Base-by-base conservation (phyloP, 441 rosid species). In the Euphorbia neoarborescens region DNA sequence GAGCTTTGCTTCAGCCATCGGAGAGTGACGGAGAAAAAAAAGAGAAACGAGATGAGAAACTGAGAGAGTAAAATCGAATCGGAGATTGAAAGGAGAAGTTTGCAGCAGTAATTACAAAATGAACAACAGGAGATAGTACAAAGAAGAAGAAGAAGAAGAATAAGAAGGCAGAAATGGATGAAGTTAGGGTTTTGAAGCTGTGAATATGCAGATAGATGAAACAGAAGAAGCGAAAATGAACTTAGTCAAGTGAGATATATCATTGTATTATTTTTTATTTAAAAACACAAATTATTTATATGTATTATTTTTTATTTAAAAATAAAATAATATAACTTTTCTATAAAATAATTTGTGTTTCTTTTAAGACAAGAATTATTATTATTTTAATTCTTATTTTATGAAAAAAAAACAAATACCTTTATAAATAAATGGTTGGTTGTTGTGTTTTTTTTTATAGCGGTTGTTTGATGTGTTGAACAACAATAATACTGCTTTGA, bases 1-100 rank as follows among this genome's bases (percentile, higher is more conserved):
- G 81, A 87, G 75, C 88, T 86, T 91, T 59, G 80, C 81, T 64
- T 80, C 82, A 46, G 92, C 91, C 95, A 91, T 91, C 74, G 78
- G 54, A 51, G 56, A 73, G 71, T 22, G 28, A 44, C 70, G 69
- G 66, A 75, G 71, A 67, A 46, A 34, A 35, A 38, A 70, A 44
- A 17, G 11, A 11, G 51, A 58, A 20, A 30, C 25, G 46, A 24
- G 44, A 69, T n/a, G 54, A 64, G 25, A 37, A 62, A 51, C 70
- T 57, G 17, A 53, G 68, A 14, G 66, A 22, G 56, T 58, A 70
- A 65, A 76, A 69, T 57, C 72, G 69, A 74, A 59, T 65, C 50
- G 25, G 32, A 44, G 58, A 30, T n/a, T 28, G 68, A 50, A 19
- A 66, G 40, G 8, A 1, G 46, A 37, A 28, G 38, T 38, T 38